Evolutionary conservation across 345 rosid species (phyloP).

Genomic region (Hirschfeldia incana): DNA sequence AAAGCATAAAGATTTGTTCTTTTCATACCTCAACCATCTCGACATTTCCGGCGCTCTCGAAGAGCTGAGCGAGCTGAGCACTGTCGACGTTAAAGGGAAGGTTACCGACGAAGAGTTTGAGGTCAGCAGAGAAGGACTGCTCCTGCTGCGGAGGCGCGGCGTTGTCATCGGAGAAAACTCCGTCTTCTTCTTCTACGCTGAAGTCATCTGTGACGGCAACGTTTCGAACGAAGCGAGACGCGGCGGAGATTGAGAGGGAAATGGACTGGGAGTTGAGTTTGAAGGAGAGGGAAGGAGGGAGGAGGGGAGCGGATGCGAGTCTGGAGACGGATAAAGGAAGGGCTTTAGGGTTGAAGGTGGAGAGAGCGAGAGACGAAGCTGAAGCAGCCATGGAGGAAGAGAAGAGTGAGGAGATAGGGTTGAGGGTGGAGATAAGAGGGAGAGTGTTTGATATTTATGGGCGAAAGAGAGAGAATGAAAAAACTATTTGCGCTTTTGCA

Average conservation of each 20-base stretch:
- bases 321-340: constrained; percentile 43
- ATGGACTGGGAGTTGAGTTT: constrained; percentile 37
- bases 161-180: constrained; percentile 45
- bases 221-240: constrained; percentile 54
- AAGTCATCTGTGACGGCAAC: constrained; percentile 67
- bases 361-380: constrained; percentile 66
- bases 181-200: constrained; percentile 59
- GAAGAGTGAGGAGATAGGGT: constrained; percentile 37
- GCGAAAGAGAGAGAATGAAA: neutral
- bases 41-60: constrained; percentile 75
- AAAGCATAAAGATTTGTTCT: neutral
- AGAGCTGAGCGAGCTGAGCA: constrained; percentile 85
- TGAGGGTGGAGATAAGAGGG: constrained; percentile 33
- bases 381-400: constrained; percentile 58
- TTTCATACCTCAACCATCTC: constrained; percentile 89
- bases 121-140: constrained; percentile 66
- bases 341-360: constrained; percentile 55
- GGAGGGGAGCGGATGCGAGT: constrained; percentile 39
- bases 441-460: constrained; percentile 23
- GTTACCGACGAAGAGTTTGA: constrained; percentile 90
- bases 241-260: constrained; percentile 33
- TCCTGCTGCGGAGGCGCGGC: constrained; percentile 32
- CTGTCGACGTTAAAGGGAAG: constrained; percentile 87
- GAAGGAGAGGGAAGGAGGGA: constrained; percentile 44
- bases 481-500: neutral